Percentiles rank a stretch among this genome's conserved stretches.
phyloP scores from a whole-genome alignment of 768 basidiomycete genomes.

The Phanerochaete carnosa region DNA sequence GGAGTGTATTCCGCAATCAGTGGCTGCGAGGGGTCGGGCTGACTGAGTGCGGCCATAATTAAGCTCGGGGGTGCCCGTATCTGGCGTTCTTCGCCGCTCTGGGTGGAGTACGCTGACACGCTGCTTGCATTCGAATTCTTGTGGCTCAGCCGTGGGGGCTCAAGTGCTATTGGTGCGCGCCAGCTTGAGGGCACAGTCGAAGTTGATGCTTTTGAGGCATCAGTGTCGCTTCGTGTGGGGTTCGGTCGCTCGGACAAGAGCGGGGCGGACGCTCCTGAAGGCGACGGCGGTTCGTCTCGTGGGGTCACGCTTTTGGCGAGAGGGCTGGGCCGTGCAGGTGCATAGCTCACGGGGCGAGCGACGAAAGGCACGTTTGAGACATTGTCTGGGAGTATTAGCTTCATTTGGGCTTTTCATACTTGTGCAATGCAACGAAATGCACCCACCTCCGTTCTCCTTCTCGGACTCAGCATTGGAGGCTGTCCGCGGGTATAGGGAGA shows the following conservation, averaged over 20 bases:
- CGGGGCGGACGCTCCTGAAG: not conserved
- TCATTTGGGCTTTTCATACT: not conserved
- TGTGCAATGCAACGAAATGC: not conserved
- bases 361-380: not conserved
- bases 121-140: slow-evolving; percentile 32
- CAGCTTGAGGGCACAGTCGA: not conserved
- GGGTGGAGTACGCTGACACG: slow-evolving; percentile 34
- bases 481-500: slow-evolving; percentile 11
- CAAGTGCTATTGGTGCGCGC: slow-evolving; percentile 1
- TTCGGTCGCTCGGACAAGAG: not conserved
- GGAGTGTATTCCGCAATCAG: slow-evolving; percentile 20
- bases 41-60: slow-evolving; percentile 36
- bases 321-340: slow-evolving; percentile 15
- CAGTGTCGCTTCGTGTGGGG: not conserved
- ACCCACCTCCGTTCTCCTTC: slow-evolving; percentile 2
- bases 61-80: slow-evolving; percentile 29
- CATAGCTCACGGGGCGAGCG: not conserved
- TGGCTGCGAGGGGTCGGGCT: slow-evolving; percentile 20
- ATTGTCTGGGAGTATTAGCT: not conserved
- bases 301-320: slow-evolving; percentile 5
- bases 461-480: slow-evolving; percentile 3
- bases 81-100: slow-evolving; percentile 35
- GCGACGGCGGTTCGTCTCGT: not conserved
- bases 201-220: not conserved
- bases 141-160: slow-evolving; percentile 12